Base-by-base conservation (phyloP, 495 filamentous ascomycete genomes). In the Talaromyces stipitatus region DNA sequence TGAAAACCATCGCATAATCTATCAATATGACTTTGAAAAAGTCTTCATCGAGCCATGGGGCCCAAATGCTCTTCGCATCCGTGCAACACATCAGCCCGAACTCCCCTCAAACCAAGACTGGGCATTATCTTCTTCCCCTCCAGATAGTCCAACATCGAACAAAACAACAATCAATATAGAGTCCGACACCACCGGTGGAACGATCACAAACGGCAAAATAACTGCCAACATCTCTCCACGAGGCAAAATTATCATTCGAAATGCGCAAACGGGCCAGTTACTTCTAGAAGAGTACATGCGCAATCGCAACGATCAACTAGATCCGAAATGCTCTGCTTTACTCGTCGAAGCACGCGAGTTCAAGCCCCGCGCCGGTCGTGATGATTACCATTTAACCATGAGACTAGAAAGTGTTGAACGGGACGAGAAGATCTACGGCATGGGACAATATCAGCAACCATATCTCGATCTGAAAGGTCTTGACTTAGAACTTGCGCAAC, bases 371-470 rank as follows among this genome's bases (percentile, higher is more conserved):
- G 65, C 71, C 2, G 78, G 78, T n/a, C 56, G 61, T 4, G 70
- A 69, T 20, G 77, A 81, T 53, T 82, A 77, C 62, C 73, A 77
- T 50, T 69, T 82, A 5, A 83, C 78, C 2, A 63, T 75, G 53
- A 72, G 82, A 0, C 70, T 85, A 54, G 81, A 83, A 62, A 78
- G 75, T 9, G 58, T 78, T 3, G 69, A 76, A 59, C 64, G 66
- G 0, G 64, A 74, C 28, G 82, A 85, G 65, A 81, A 78, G 63
- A 73, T 85, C 11, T 85, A 76, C 59, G 82, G 82, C 29, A 83
- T 85, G 82, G 82, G 82, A 11, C 81, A 85, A 64, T 85, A 85
- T 60, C 82, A 85, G 59, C 80, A 83, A 60, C 72, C 75, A 2
- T 70, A 68, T 26, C 64, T 83, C 47, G 75, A 85, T 60, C 69